Evolutionary conservation across 768 basidiomycete genomes (phyloP).

Genomic region (Naganishia onofrii): DNA sequence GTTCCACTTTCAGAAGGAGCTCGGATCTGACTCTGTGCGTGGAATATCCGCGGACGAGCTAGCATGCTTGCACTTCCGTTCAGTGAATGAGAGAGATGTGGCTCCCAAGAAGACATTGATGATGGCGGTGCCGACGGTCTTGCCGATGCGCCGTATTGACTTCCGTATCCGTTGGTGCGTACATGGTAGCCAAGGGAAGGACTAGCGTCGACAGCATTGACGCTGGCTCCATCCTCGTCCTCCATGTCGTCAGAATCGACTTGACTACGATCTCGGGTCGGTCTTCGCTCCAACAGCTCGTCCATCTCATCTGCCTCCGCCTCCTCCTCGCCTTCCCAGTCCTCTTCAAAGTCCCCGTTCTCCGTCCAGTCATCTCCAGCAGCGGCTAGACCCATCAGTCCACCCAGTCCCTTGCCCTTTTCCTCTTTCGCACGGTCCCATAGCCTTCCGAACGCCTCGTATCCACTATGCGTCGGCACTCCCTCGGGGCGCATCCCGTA

Average conservation of each 20-base stretch:
- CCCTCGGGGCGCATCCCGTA: conserved; percentile 93
- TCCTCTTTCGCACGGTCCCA: conserved; percentile 54
- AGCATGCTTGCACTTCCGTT: conserved; percentile 68
- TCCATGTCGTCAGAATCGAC: conserved; percentile 52
- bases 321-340: conserved; percentile 41
- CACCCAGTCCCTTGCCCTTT: conserved; percentile 53
- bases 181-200: conserved; percentile 24
- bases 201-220: conserved; percentile 47
- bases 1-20: conserved; percentile 52
- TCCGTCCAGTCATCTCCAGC: conserved; percentile 47
- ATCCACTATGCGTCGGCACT: conserved; percentile 76
- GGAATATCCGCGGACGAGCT: conserved; percentile 77
- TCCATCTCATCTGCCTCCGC: conserved; percentile 32
- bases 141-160: conserved; percentile 52
- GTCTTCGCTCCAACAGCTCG: conserved; percentile 7
- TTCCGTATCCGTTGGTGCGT: background rate
- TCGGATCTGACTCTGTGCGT: conserved; percentile 75
- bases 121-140: conserved; percentile 81
- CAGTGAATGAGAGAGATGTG: background rate
- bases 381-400: conserved; percentile 43
- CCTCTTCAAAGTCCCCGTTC: conserved; percentile 56
- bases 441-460: conserved; percentile 71
- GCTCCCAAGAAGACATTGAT: background rate
- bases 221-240: conserved; percentile 34
- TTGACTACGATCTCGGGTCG: conserved; percentile 1